Conservation (phyloP, 352 stramenopile species). For the Globisporangium polare region DNA sequence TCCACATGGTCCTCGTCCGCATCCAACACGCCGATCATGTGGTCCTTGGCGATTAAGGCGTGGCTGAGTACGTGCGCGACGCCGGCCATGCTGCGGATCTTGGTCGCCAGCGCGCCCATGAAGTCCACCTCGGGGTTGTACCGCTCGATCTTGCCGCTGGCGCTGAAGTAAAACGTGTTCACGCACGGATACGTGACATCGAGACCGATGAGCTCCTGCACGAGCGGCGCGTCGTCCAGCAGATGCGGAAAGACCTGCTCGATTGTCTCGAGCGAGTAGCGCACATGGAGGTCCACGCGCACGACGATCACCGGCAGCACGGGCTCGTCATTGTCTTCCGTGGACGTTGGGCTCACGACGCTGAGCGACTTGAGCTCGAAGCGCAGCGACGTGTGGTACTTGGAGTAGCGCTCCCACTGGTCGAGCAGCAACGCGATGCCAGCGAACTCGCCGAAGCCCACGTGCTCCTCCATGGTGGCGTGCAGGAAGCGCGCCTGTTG, state of each 20-base stretch:
- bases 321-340: conserved; percentile 4
- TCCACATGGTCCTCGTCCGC: background rate
- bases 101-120: conserved; percentile 23
- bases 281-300: conserved; percentile 28
- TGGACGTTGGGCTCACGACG: conserved; percentile 11
- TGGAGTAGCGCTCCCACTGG: conserved; percentile 60
- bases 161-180: conserved; percentile 44
- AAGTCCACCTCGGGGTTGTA: conserved; percentile 44
- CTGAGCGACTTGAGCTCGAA: conserved; percentile 43
- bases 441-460: conserved; percentile 41
- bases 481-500: conserved; percentile 33
- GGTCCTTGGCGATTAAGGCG: conserved; percentile 35
- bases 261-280: conserved; percentile 46
- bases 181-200: conserved; percentile 40
- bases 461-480: conserved; percentile 30
- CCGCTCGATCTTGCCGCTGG: conserved; percentile 34
- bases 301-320: conserved; percentile 25
- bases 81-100: conserved; percentile 23
- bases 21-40: conserved; percentile 34
- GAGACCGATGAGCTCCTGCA: conserved; percentile 36
- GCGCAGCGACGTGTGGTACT: conserved; percentile 36
- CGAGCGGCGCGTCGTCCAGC: conserved; percentile 25
- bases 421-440: conserved; percentile 35
- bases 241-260: conserved; percentile 48
- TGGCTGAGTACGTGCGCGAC: conserved; percentile 29